Base-by-base conservation (phyloP, 1,284 basidiomycete species). In the Ganoderma multipileum region DNA sequence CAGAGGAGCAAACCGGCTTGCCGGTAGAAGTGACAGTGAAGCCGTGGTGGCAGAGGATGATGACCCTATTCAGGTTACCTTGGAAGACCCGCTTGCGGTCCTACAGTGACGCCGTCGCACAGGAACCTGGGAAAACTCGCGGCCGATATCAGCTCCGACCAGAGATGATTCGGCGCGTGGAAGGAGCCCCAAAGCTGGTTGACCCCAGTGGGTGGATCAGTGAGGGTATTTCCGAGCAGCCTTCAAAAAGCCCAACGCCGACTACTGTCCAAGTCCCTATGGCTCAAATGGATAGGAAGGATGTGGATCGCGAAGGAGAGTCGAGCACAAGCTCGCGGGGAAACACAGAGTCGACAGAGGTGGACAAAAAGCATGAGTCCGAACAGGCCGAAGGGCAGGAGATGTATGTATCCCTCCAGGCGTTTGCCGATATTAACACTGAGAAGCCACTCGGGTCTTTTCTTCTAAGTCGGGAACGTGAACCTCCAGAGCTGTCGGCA, bases 111-210 rank as follows among this genome's bases (percentile, higher is more conserved):
- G 63, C 61, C 18, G 67, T 65, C n/a, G 47, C 68, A 47, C 70
- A 65, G 39, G 69, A 70, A 18, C 59, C 70, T 1, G 59, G 59
- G 20, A 63, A 67, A 20, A 67, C 72, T 23, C 75, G 72, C 16
- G 66, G 71, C 11, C 67, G 72, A 26, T 57, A 71, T 36, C 76
- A 74, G 41, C 72, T 96, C n/a, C 83, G 87, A 52, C 84, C 91
- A 41, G 91, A 94, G 70, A 97, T 97, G 95, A 96, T 97, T 74
- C 89, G 91, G 52, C 84, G 95, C 47, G 88, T 95, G 80, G 91
- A 95, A 66, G 89, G 88, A 62, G 90, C 90, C 0, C 93, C 94
- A 1, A 92, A 91, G 71, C 85, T 89, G n/a, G 86, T 98, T 57
- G 91, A 97, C 77, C 94, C 94, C 2, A 96, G 91, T 80, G 95